Evolutionary conservation across 495 filamentous ascomycete genomes (phyloP), one percentile per base, ranked within the genome.

Genomic region (Neurospora tetrasperma): DNA sequence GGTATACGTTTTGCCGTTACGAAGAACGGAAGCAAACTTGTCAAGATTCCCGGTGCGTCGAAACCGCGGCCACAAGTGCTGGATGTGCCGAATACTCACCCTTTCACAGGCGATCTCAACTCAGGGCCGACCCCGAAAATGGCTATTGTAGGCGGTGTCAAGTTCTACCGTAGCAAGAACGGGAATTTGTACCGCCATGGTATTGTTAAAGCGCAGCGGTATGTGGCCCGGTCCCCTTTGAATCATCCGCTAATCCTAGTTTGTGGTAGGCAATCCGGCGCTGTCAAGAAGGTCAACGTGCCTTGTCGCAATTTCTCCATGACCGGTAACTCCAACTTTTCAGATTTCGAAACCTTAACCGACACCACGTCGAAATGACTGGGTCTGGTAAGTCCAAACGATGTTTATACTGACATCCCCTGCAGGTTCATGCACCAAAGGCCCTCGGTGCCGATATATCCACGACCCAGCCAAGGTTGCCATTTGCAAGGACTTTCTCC

Each of bases 391-490:
- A 74, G 75, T 73, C 66, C 68, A 43, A 42, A 23, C 12, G 69
- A 81, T 71, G 79, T 75, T 78, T 70, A 66, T 66, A 80, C 80
- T 82, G 74, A 83, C 80, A 39, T 44, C 39, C 44, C 79, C 72
- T 14, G 27, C 86, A 97, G 94, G 94, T 81, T 89, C 89, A 73
- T 97, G 94, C 79, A 84, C 89, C 70, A 92, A 92, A 81, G 94
- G 94, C 70, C 90, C 91, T 2, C 81, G 82, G 59, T 99, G 96
- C 80, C 91, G 86, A 59, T 96, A 92, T 80, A 84, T 89, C 74
- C 96, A 99, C 85, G 93, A 98, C 76, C 89, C 91, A 35, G 86
- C 89, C 74, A 96, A 94, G 84, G 93, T 96, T 76, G 94, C 96
- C 46, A 92, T 96, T 69, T 99, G 96, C 89, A 93, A 91, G 79